Conservation (phyloP, 169 alveolate genomes). For the Plasmodium ovale region DNA sequence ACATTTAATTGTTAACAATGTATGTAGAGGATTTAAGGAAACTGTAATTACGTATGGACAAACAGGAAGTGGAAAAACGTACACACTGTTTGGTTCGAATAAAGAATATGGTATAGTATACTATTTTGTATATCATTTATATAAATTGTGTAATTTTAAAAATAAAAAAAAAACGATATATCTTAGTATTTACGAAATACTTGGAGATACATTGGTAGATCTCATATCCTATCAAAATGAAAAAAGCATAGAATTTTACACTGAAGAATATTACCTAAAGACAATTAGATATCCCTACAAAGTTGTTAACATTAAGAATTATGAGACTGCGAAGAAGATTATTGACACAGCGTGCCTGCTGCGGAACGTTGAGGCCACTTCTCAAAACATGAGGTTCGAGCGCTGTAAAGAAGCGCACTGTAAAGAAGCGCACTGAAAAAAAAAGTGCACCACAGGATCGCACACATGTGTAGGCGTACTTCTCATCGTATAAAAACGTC, state of each 20-base stretch:
- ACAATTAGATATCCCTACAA: slow-evolving; percentile 49
- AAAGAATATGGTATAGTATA: slow-evolving; percentile 42
- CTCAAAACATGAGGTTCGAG: slow-evolving; percentile 60
- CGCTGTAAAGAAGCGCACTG: not conserved
- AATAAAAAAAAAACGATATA: slow-evolving; percentile 14
- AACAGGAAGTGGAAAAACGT: slow-evolving; percentile 70
- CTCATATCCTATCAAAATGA: slow-evolving; percentile 33
- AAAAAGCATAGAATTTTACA: slow-evolving; percentile 26
- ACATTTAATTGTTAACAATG: slow-evolving; percentile 38
- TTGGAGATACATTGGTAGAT: slow-evolving; percentile 50
- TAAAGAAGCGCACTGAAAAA: not conserved
- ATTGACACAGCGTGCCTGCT: slow-evolving; percentile 60
- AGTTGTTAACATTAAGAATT: slow-evolving; percentile 45
- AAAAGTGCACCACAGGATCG: too few species aligned
- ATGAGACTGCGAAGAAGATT: slow-evolving; percentile 43
- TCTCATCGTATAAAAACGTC: not conserved
- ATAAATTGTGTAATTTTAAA: slow-evolving; percentile 4
- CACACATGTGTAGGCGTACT: not conserved
- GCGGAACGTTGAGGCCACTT: slow-evolving; percentile 66
- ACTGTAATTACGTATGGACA: slow-evolving; percentile 60
- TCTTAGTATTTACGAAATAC: slow-evolving; percentile 42
- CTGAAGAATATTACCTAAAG: slow-evolving; percentile 38
- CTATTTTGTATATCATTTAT: slow-evolving; percentile 31
- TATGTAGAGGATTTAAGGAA: slow-evolving; percentile 54
- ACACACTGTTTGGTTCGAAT: slow-evolving; percentile 54